phyloP scores from a whole-genome alignment of 768 basidiomycete genomes.

The Leccinum incarnatum region DNA sequence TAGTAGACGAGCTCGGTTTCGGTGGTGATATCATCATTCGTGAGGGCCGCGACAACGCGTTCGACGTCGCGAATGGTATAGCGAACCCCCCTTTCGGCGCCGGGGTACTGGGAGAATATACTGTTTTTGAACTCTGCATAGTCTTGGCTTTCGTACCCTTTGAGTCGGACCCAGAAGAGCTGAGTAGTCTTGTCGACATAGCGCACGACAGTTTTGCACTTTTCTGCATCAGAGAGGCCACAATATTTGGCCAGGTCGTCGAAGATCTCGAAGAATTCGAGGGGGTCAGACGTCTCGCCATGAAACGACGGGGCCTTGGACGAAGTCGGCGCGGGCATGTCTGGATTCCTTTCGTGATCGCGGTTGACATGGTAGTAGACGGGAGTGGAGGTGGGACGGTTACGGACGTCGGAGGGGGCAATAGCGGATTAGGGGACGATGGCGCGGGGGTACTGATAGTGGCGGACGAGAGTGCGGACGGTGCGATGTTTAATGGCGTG shows the following conservation, averaged over 20 bases:
- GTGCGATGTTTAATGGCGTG: neutral
- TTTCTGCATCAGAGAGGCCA: neutral
- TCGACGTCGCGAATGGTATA: neutral
- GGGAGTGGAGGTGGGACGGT: neutral
- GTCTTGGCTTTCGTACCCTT: neutral
- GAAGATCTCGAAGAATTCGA: constrained; percentile 6
- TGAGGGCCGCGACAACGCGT: neutral
- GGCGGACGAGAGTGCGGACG: neutral
- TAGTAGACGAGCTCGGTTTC: neutral
- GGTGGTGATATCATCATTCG: neutral
- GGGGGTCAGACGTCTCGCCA: neutral
- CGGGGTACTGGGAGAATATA: neutral
- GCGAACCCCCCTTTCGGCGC: neutral
- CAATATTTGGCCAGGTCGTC: neutral
- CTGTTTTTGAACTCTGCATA: neutral
- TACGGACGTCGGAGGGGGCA: neutral
- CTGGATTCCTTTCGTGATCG: neutral
- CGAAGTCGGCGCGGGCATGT: neutral
- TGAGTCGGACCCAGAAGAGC: neutral
- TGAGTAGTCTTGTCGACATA: neutral
- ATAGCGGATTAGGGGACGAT: neutral
- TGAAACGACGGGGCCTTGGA: neutral
- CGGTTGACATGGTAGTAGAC: neutral
- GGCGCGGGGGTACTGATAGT: neutral
- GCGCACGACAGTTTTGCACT: neutral